phyloP scores from a whole-genome alignment of 2,329 filamentous ascomycete species.

The Cladosporium sp. region DNA sequence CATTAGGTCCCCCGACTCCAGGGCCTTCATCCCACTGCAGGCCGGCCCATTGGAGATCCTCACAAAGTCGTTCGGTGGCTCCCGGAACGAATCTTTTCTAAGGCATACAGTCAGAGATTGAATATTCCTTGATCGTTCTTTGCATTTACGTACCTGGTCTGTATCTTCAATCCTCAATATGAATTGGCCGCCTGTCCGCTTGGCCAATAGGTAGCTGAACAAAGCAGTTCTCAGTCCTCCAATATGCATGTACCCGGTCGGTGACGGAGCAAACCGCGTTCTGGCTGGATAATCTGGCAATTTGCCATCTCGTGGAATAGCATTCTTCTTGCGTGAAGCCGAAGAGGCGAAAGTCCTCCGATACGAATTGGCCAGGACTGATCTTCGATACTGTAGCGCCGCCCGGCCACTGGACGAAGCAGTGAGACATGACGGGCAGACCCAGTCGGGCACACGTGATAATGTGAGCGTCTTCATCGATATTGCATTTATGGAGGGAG shows the following conservation, averaged over 20 bases:
- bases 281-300: conserved; percentile 59
- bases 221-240: conserved; percentile 87
- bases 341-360: conserved; percentile 11
- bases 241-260: conserved; percentile 88
- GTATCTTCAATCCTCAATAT: conserved; percentile 91
- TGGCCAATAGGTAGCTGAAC: conserved; percentile 93
- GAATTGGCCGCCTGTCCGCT: conserved; percentile 83
- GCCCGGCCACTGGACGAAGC: not conserved
- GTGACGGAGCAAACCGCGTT: conserved; percentile 91
- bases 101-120: not conserved
- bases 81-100: conserved; percentile 77
- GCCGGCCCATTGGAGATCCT: conserved; percentile 84
- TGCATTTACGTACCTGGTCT: conserved; percentile 61
- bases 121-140: not conserved
- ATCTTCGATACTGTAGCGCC: not conserved
- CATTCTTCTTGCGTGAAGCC: conserved; percentile 9
- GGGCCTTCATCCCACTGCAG: conserved; percentile 94
- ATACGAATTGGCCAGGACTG: not conserved
- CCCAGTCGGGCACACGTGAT: conserved; percentile 10
- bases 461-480: not conserved
- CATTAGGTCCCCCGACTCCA: conserved; percentile 71
- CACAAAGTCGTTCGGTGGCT: conserved; percentile 71
- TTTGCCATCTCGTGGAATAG: conserved; percentile 20
- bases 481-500: not conserved
- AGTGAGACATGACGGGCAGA: conserved; percentile 21